Base-by-base conservation (phyloP, 1,284 basidiomycete genomes). In the Ustilago crameri region DNA sequence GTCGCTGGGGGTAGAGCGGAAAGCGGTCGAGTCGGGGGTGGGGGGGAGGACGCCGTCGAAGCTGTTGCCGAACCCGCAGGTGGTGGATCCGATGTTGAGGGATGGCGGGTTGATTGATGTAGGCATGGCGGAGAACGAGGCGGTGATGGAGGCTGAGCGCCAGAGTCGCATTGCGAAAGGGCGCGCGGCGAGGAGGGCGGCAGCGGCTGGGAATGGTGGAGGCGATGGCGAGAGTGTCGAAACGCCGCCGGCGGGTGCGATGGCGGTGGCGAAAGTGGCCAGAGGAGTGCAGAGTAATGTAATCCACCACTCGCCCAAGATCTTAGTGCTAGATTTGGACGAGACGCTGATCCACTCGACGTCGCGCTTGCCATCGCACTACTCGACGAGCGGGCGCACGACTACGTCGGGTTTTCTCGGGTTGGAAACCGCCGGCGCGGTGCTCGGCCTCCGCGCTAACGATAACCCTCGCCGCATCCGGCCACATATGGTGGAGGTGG, bases 321-420 rank as follows among this genome's bases (percentile, higher is more conserved):
- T 82, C 23, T 75, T 82, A n/a, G 80, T 82, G 20, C 89, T 98
- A 46, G 95, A 98, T 85, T 86, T 98, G 40, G 95, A 98, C 84
- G 95, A 98, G 85, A 98, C 95, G 0, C 88, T 98, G 56, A 98
- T 98, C 63, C 95, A 98, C 82, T 97, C 95, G 2, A 98, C 94
- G 0, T 93, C 93, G 24, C 87, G 93, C 40, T 92, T 91, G 8
- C 72, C 74, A 2, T 52, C 74, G 20, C 73, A 52, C 42, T 41
- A 32, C 18, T 51, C 35, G 9, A 3, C 15, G 2, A 51, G 43
- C 7, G 73, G 64, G 12, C 52, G 52, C 17, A 68, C 58, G 14
- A 64, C 52, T 27, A 68, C 52, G 2, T 68, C 42, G 15, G 65
- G 63, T 17, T 66, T 82, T 22, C 57, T 82, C 2, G 80, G 79